Evolutionary conservation across 208 protist genomes (phyloP).

Genomic region (Leishmania turanica): DNA sequence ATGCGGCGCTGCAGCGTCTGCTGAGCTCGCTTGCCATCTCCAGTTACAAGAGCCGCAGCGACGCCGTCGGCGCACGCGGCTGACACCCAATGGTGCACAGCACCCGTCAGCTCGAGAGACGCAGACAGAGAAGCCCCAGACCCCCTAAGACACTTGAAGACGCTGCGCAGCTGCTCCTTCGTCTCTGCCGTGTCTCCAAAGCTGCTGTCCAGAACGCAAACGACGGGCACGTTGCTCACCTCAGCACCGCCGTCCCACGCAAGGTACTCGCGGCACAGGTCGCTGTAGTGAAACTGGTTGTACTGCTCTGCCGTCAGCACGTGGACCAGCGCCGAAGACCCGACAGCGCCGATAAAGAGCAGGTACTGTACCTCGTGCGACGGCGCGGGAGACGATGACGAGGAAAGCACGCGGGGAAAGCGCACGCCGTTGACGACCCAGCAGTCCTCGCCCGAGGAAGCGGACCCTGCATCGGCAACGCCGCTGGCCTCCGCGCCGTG

Average conservation of each 20-base stretch:
- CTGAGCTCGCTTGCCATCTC: conserved; percentile 24
- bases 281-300: conserved; percentile 72
- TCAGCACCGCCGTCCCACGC: conserved; percentile 32
- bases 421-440: conserved; percentile 78
- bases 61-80: conserved; percentile 10
- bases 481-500: background rate
- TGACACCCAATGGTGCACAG: conserved; percentile 2
- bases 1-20: conserved; percentile 48
- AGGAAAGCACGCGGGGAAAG: conserved; percentile 38
- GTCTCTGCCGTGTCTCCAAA: conserved; percentile 22
- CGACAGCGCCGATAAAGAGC: conserved; percentile 64
- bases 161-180: background rate
- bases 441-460: background rate
- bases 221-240: conserved; percentile 12
- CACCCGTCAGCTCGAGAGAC: background rate
- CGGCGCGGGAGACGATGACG: background rate
- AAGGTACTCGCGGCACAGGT: conserved; percentile 41
- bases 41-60: conserved; percentile 18
- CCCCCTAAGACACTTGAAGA: background rate
- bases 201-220: conserved; percentile 58
- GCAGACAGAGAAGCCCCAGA: background rate
- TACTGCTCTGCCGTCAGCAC: conserved; percentile 66
- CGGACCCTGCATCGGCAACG: background rate
- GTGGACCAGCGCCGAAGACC: conserved; percentile 51
- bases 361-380: conserved; percentile 53